Evolutionary conservation across 2,329 filamentous ascomycete genomes (phyloP).

Genomic region (Phoma sp.): DNA sequence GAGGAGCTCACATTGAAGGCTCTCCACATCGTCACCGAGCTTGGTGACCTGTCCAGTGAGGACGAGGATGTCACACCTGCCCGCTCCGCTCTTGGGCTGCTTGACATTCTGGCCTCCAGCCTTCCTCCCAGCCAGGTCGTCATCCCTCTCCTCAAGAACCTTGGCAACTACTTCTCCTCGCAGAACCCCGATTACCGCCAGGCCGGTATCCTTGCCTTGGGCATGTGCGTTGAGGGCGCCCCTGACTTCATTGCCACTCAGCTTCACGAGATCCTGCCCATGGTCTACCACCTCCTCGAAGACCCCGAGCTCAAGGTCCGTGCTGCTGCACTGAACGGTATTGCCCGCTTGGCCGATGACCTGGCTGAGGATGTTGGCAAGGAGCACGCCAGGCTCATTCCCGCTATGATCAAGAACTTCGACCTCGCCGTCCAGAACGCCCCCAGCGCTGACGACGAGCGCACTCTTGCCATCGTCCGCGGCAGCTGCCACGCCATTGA

Average conservation of each 20-base stretch:
- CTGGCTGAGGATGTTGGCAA: constrained; percentile 87
- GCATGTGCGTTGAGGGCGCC: constrained; percentile 93
- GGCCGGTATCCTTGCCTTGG: constrained; percentile 88
- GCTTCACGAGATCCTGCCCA: constrained; percentile 81
- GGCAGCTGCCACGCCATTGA: constrained; percentile 90
- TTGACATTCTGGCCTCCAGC: constrained; percentile 87
- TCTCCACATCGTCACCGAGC: constrained; percentile 87
- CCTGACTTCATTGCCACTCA: constrained; percentile 98
- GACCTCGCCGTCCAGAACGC: constrained; percentile 76
- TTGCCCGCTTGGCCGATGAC: constrained; percentile 91
- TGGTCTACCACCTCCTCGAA: constrained; percentile 80
- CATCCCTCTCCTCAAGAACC: constrained; percentile 85
- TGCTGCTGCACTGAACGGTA: constrained; percentile 82
- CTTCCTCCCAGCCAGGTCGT: constrained; percentile 93
- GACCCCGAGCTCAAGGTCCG: constrained; percentile 86
- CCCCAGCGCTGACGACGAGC: constrained; percentile 68
- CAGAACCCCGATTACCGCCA: constrained; percentile 79
- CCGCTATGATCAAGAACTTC: constrained; percentile 84
- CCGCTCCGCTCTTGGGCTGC: constrained; percentile 80
- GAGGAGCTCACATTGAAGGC: constrained; percentile 86
- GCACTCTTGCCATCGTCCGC: constrained; percentile 84
- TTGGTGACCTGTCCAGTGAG: constrained; percentile 73
- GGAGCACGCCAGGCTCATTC: constrained; percentile 84
- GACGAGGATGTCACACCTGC: constrained; percentile 88
- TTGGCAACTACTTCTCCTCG: constrained; percentile 79